Percentiles rank a stretch among this genome's conserved stretches.
Evolutionary conservation across 306 rosid species (phyloP).

Genomic region (Cucumis sativus): Cucumber_9930_V3 NC_026657.2:31549501-31550000

Average conservation of each 20-base stretch:
- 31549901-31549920: background rate
- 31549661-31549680: background rate
- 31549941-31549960: slow-evolving; percentile 61
- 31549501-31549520: background rate
- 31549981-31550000: slow-evolving; percentile 35
- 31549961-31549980: slow-evolving; percentile 24
- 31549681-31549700: slow-evolving; percentile 64
- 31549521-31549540: background rate
- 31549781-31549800: background rate
- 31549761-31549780: slow-evolving; percentile 6
- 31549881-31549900: background rate
- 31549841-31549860: background rate
- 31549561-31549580: background rate
- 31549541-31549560: background rate
- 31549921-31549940: background rate
- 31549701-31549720: slow-evolving; percentile 59
- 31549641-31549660: background rate
- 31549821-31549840: background rate
- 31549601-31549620: background rate
- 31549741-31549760: slow-evolving; percentile 42
- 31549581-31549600: background rate
- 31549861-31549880: background rate
- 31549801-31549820: background rate
- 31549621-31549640: background rate
- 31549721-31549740: slow-evolving; percentile 51